Base-by-base conservation (phyloP, 257 asterid genomes). In the Jacaranda mimosifolia region DNA sequence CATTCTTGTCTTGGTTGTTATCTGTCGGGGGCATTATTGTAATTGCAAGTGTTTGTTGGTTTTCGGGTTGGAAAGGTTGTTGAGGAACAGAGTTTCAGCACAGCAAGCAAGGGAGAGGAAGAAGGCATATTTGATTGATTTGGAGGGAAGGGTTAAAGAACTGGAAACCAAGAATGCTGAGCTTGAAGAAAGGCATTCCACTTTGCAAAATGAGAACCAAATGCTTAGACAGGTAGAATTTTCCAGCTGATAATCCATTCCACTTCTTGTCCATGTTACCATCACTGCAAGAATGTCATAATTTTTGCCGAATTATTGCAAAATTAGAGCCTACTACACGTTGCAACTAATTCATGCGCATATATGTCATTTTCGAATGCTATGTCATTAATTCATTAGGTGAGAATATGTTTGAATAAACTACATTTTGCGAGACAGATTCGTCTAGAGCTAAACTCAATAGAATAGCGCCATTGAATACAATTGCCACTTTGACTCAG, bases 81-180 rank as follows among this genome's bases (percentile, higher is more conserved):
- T 96, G 91, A 91, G 99, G 89, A 96, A 96, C 82, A 87, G 99
- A 91, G 99, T 96, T 21, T 96, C 99, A 10, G 99, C 99, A 38
- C 99, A 96, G 77, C 98, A 93, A 85, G 99, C 99, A 62, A 93
- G 99, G 87, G 99, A 96, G 88, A 90, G 99, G 88, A 96, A 96
- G 94, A 96, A 96, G 85, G 98, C 97, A 4, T 91, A 96, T 75
- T 76, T 96, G 91, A 89, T 69, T 57, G 99, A 96, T 77, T 84
- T 96, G 89, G 99, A 96, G 82, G 96, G 72, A 18, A 86, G 96
- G 77, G 98, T 89, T 14, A 96, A 96, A 73, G 98, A 93, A 69
- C 73, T 91, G 88, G 99, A 96, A 73, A 88, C 96, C 12, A 96
- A 93, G 84, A 96, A 96, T 79, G 91, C 97, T 7, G 99, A 96